These are phyloP conservation scores for Amaranthus hypochondriacus DNA, from an alignment of 148 eudicot species.

Conservation along the genomic window DNA sequence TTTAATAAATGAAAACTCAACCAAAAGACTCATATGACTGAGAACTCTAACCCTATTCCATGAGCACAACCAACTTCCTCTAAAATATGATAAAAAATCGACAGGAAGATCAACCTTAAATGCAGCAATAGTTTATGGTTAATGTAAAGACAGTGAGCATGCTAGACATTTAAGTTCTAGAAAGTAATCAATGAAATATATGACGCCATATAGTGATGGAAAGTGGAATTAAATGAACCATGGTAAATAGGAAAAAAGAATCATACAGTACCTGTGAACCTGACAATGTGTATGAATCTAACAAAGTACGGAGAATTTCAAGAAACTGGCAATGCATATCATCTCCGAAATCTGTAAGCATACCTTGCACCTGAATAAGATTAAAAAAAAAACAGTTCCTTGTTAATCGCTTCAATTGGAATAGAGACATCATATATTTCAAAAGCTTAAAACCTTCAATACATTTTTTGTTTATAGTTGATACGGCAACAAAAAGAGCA, in stretches of 20 bases:
- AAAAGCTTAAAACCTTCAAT: too few relatives aligned
- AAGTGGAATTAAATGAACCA: neutral
- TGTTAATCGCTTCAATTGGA: neutral
- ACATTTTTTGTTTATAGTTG: too few relatives aligned
- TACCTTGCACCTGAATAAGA: conserved; percentile 73
- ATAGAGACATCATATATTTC: neutral
- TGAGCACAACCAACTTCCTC: neutral
- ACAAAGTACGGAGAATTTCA: conserved; percentile 84
- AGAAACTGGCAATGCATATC: conserved; percentile 97
- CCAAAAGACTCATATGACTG: too few relatives aligned
- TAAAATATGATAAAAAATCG: neutral
- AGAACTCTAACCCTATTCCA: too few relatives aligned
- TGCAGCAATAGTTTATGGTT: neutral
- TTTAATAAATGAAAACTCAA: too few relatives aligned
- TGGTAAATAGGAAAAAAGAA: conserved; percentile 3
- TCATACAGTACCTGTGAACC: conserved; percentile 63
- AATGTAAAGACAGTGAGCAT: neutral
- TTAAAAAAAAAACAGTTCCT: neutral
- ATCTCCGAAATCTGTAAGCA: conserved; percentile 92
- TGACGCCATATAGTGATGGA: neutral
- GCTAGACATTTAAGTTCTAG: neutral
- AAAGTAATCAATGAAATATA: neutral
- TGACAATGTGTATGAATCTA: conserved; percentile 64
- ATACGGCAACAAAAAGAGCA: too few relatives aligned
- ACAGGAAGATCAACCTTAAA: neutral